A percentile compares a stretch with the other conserved stretches of the same genome.
Evolutionary conservation across 2,329 filamentous ascomycete species (phyloP).

Genomic region (Cyclaneusma minus): DNA sequence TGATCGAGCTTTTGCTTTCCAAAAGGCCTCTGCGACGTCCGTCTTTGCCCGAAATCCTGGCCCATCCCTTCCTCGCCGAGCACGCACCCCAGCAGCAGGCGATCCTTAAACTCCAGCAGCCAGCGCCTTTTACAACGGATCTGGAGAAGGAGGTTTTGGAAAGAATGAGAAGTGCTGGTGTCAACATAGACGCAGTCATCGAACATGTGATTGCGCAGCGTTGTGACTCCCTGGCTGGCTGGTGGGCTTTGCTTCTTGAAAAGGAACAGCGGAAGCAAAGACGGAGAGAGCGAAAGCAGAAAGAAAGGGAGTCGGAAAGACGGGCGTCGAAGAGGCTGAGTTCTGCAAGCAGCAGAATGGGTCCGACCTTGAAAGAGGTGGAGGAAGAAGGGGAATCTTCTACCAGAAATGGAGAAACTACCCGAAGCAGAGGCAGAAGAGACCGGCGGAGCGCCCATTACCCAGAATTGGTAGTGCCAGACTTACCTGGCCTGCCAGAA

Average conservation of each 20-base stretch:
- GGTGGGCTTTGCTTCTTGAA: constrained; percentile 90
- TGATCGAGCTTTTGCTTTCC: constrained; percentile 70
- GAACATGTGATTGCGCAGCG: constrained; percentile 83
- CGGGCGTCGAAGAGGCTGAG: constrained; percentile 71
- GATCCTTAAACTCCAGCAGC: constrained; percentile 69
- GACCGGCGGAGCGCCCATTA: constrained; percentile 59
- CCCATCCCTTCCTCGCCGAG: constrained; percentile 76
- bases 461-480: constrained; percentile 48
- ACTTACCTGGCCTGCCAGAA: constrained; percentile 66
- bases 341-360: constrained; percentile 73
- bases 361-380: constrained; percentile 61
- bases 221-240: constrained; percentile 81
- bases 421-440: constrained; percentile 60
- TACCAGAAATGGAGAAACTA: constrained; percentile 29
- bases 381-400: constrained; percentile 54
- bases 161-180: constrained; percentile 83
- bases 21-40: constrained; percentile 80
- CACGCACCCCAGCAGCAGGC: constrained; percentile 78
- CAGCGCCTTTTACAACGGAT: constrained; percentile 68
- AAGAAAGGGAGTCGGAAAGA: constrained; percentile 68
- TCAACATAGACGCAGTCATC: constrained; percentile 87
- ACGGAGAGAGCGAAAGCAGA: constrained; percentile 67
- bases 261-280: constrained; percentile 84
- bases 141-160: constrained; percentile 85
- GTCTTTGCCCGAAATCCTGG: constrained; percentile 67